These are phyloP conservation scores for Pseudogymnoascus sp. DNA, from an alignment of 2,329 filamentous ascomycete genomes.

Conservation along the genomic window DNA sequence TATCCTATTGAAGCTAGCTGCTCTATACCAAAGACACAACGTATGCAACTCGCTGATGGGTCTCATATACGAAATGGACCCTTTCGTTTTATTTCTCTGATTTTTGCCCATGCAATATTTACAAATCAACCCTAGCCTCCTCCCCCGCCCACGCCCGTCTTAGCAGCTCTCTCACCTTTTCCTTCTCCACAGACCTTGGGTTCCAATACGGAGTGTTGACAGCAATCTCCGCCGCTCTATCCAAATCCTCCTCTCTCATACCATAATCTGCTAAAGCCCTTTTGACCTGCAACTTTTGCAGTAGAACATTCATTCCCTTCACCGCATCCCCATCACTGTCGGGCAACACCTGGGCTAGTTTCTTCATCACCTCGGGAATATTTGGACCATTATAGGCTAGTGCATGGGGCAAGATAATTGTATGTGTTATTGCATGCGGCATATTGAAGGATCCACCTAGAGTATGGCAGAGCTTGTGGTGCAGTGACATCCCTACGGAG, in stretches of 20 bases:
- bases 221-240: conserved; percentile 50
- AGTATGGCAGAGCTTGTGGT: conserved; percentile 60
- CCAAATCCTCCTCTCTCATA: conserved; percentile 51
- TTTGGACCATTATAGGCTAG: conserved; percentile 52
- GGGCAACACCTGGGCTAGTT: conserved; percentile 44
- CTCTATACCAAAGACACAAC: too few relatives aligned
- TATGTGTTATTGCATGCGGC: conserved; percentile 58
- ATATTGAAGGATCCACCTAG: conserved; percentile 55
- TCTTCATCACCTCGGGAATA: conserved; percentile 43
- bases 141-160: conserved; percentile 54
- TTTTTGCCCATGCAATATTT: conserved; percentile 9
- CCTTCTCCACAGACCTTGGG: conserved; percentile 44
- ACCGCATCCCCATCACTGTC: conserved; percentile 50
- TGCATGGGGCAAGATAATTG: conserved; percentile 53
- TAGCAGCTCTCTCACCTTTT: conserved; percentile 45
- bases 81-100: too few relatives aligned
- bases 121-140: conserved; percentile 43
- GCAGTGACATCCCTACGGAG: conserved; percentile 52
- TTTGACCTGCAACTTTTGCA: conserved; percentile 44
- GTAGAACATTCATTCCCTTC: conserved; percentile 45
- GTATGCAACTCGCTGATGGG: too few relatives aligned
- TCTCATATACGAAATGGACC: too few relatives aligned
- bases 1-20: too few relatives aligned
- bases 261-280: conserved; percentile 45
- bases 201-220: conserved; percentile 52